phyloP scores from a whole-genome alignment of 2,329 filamentous ascomycete genomes.

The Pseudocercospora vitis region DNA sequence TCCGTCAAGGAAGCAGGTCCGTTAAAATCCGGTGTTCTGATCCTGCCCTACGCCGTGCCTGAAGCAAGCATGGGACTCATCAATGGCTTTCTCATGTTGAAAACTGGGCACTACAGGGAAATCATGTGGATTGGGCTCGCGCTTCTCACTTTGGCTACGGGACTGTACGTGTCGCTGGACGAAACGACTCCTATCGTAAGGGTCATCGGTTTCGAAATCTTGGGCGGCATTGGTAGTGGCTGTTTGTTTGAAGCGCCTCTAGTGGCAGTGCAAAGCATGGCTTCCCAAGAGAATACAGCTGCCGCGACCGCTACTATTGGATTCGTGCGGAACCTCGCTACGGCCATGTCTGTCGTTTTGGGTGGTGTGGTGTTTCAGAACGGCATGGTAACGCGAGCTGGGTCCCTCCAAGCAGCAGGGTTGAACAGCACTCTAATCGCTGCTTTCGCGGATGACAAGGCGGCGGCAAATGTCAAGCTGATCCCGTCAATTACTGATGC shows the following conservation, averaged over 20 bases:
- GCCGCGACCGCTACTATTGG: conserved; percentile 55
- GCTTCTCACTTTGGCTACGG: conserved; percentile 51
- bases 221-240: conserved; percentile 54
- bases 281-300: conserved; percentile 48
- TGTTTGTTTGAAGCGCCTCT: conserved; percentile 57
- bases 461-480: conserved; percentile 50
- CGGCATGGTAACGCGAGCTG: conserved; percentile 30
- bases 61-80: conserved; percentile 49
- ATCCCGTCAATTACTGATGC: conserved; percentile 43
- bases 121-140: conserved; percentile 40
- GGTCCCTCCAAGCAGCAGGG: conserved; percentile 20
- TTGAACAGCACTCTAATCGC: conserved; percentile 35
- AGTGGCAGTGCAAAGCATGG: conserved; percentile 57
- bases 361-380: conserved; percentile 56
- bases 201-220: conserved; percentile 52
- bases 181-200: conserved; percentile 39
- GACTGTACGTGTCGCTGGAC: conserved; percentile 19
- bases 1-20: conserved; percentile 62
- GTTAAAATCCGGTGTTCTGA: conserved; percentile 59
- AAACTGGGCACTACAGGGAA: conserved; percentile 52
- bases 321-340: conserved; percentile 49
- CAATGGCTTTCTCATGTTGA: conserved; percentile 51
- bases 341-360: conserved; percentile 51
- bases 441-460: conserved; percentile 44
- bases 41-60: conserved; percentile 58